phyloP scores from a whole-genome alignment of 495 filamentous ascomycete genomes.

The Penicillium simplicissimum region DNA sequence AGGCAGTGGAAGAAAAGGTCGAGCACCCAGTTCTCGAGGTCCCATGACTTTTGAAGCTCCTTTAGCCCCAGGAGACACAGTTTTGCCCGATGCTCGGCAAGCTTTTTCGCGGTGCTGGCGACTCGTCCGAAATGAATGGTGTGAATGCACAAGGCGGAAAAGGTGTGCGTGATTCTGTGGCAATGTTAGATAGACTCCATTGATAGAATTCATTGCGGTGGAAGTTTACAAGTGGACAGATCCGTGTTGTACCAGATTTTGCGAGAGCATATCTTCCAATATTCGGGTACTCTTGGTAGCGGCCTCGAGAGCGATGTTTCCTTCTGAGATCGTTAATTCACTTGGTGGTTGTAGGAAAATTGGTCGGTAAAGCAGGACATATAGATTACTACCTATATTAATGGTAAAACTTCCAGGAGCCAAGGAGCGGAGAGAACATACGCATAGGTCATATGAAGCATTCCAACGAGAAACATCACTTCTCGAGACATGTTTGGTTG shows the following conservation, averaged over 20 bases:
- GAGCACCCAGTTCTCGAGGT: conserved; percentile 49
- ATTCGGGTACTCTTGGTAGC: conserved; percentile 46
- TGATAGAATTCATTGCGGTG: no score
- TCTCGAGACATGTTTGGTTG: conserved; percentile 27
- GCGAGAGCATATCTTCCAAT: conserved; percentile 49
- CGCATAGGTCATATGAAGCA: conserved; percentile 50
- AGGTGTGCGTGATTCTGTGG: conserved; percentile 47
- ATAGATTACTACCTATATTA: conserved; percentile 34
- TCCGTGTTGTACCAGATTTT: conserved; percentile 46
- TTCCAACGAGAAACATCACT: conserved; percentile 39
- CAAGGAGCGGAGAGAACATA: conserved; percentile 14
- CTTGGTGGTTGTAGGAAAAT: conserved; percentile 34
- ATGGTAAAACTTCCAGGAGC: background rate
- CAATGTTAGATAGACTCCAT: background rate
- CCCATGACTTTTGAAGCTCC: conserved; percentile 51
- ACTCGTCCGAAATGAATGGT: conserved; percentile 45
- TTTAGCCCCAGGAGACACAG: conserved; percentile 47
- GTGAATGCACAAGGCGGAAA: conserved; percentile 50
- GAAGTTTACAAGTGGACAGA: conserved; percentile 43
- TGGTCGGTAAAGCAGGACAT: conserved; percentile 43
- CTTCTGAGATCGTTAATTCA: conserved; percentile 24
- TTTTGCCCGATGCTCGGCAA: conserved; percentile 50
- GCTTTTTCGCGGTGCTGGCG: conserved; percentile 38
- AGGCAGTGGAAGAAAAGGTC: conserved; percentile 49
- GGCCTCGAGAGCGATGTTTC: conserved; percentile 43